Conservation (phyloP, 257 asterid genomes). For the Solanum sparsipilum region DNA sequence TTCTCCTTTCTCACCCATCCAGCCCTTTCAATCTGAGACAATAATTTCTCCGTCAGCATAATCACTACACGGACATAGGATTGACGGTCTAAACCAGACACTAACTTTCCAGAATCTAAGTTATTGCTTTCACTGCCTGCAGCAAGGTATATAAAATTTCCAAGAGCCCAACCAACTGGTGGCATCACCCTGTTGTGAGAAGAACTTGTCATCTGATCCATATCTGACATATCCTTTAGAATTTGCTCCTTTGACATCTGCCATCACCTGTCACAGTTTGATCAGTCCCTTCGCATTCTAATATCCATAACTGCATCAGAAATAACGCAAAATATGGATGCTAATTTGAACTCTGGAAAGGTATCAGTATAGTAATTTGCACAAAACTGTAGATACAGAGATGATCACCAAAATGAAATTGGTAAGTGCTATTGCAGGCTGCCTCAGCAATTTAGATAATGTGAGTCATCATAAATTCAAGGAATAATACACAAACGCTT, state of each 20-base stretch:
- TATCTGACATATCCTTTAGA: constrained; percentile 46
- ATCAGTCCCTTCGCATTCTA: constrained; percentile 50
- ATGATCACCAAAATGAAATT: not conserved
- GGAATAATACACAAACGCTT: not conserved
- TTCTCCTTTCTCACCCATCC: constrained; percentile 23
- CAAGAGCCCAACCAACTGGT: constrained; percentile 77
- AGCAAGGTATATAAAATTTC: constrained; percentile 65
- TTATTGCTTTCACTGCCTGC: constrained; percentile 33
- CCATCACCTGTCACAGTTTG: constrained; percentile 89
- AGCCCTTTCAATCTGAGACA: constrained; percentile 43
- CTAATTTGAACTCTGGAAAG: not conserved
- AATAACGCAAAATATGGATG: not conserved
- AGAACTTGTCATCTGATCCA: constrained; percentile 36
- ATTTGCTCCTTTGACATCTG: constrained; percentile 78
- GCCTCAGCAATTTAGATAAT: not conserved
- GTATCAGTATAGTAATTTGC: not conserved
- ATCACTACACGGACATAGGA: constrained; percentile 54
- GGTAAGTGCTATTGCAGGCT: not conserved
- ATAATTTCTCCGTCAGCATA: constrained; percentile 51
- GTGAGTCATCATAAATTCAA: not conserved
- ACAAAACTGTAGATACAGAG: not conserved
- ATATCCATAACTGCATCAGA: not conserved
- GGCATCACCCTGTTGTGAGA: constrained; percentile 43
- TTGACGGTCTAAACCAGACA: constrained; percentile 43
- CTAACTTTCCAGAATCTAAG: constrained; percentile 45